These are phyloP conservation scores for Pharnaceum exiguum DNA, from an alignment of 148 eudicot genomes.

Conservation along the genomic window DNA sequence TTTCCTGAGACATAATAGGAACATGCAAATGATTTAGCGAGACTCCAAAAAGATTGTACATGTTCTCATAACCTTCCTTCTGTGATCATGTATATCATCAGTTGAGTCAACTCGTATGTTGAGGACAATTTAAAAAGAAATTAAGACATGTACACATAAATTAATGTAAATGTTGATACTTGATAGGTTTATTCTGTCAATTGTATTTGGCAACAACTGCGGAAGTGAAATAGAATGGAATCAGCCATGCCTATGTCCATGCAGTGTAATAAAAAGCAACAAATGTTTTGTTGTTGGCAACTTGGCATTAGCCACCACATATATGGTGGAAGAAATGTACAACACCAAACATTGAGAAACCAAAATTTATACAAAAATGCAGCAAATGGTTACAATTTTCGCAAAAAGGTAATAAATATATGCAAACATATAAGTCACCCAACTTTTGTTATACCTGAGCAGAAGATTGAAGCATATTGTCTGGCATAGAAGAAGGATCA, in stretches of 20 bases:
- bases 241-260: not conserved
- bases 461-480: slow-evolving; percentile 17
- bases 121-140: too few species aligned
- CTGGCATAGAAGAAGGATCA: slow-evolving; percentile 20
- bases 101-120: too few species aligned
- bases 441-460: slow-evolving; percentile 21
- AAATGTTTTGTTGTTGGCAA: too few species aligned
- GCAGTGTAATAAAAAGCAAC: not conserved
- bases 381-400: too few species aligned
- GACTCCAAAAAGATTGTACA: not conserved
- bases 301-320: too few species aligned
- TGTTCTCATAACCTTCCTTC: not conserved
- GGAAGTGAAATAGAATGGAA: not conserved
- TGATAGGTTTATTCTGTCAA: not conserved
- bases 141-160: too few species aligned
- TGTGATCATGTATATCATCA: not conserved
- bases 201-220: not conserved
- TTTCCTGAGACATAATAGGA: slow-evolving; percentile 36
- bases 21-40: not conserved
- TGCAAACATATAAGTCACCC: not conserved
- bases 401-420: not conserved
- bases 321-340: too few species aligned
- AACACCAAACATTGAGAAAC: too few species aligned
- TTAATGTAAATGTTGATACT: not conserved
- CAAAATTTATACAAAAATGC: too few species aligned